Conservation (phyloP, 2,329 filamentous ascomycete genomes). For the Dactylella cylindrospora region DNA sequence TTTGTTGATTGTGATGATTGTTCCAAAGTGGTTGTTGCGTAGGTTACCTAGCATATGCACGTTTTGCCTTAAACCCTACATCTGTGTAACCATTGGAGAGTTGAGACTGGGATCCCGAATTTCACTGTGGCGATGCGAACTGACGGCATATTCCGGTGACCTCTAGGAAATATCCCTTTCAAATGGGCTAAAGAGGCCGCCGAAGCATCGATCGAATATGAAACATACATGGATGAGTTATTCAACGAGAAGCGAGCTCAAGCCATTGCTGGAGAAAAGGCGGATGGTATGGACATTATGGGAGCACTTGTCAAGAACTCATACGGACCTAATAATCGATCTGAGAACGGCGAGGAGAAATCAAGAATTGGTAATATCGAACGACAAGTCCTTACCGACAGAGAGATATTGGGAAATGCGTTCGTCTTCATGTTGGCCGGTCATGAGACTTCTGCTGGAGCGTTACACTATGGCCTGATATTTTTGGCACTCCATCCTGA, state of each 20-base stretch:
- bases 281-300: slow-evolving; percentile 58
- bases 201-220: slow-evolving; percentile 64
- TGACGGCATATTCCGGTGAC: neutral
- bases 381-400: slow-evolving; percentile 57
- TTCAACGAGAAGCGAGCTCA: slow-evolving; percentile 63
- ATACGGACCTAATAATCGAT: slow-evolving; percentile 47
- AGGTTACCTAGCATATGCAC: slow-evolving; percentile 1
- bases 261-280: slow-evolving; percentile 52
- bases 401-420: slow-evolving; percentile 72
- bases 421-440: slow-evolving; percentile 70
- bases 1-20: slow-evolving; percentile 63
- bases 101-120: neutral
- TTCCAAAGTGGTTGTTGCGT: slow-evolving; percentile 61
- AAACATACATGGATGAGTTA: slow-evolving; percentile 69
- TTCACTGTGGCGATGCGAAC: slow-evolving; percentile 3
- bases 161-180: slow-evolving; percentile 56
- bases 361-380: slow-evolving; percentile 46
- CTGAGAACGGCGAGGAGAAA: slow-evolving; percentile 25
- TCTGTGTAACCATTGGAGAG: too few relatives aligned
- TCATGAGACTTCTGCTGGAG: slow-evolving; percentile 78
- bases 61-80: slow-evolving; percentile 10
- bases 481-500: slow-evolving; percentile 67
- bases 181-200: slow-evolving; percentile 58
- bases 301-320: slow-evolving; percentile 58
- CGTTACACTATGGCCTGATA: slow-evolving; percentile 69